Base-by-base conservation (phyloP, 2,329 filamentous ascomycete genomes). In the Colletotrichum orbiculare region DNA sequence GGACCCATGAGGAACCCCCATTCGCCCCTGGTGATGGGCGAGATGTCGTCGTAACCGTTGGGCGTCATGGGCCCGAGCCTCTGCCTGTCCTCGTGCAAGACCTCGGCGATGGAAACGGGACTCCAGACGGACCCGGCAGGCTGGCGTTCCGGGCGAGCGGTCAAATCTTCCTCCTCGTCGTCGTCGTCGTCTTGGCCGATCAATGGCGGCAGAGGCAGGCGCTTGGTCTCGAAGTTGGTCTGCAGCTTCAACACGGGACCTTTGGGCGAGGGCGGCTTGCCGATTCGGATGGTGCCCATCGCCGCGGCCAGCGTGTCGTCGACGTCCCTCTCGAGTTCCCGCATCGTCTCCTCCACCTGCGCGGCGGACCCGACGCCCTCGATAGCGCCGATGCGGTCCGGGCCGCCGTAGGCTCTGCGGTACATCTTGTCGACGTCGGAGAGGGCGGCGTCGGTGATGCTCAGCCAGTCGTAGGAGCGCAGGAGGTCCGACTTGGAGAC, bases 1-100 rank as follows among this genome's bases (percentile, higher is more conserved):
- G 83, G 82, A 45, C 80, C 78, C 77, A 88, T 86, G 69, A 90
- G 73, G 70, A 87, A 86, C 0, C 86, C 85, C 87, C 87, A 90
- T 74, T 89, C 87, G 6, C 85, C 85, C 45, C 84, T 80, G 8
- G 87, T 89, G 33, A 85, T 82, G 6, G 87, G 87, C 54, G 86
- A 88, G 60, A 89, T 86, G 70, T 90, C 87, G 17, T 87, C 86
- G 67, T 85, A 87, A 8, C 78, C 82, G 67, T 88, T 87, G 1
- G 86, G 87, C 61, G 87, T 89, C 75, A 78, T 73, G 1, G 86
- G 83, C 0, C 84, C 85, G 17, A 81, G 68, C 52, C 64, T 72
- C 59, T 73, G 71, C 35, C 68, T 47, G 54, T 68, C 70, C 12
- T 72, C 71, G 65, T 71, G 74, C 53, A 85, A 71, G 39, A 83